A percentile compares a stretch with the other conserved stretches of the same genome.
Evolutionary conservation across 2,329 filamentous ascomycete genomes (phyloP).

Genomic region (Lecanosticta acicola): DNA sequence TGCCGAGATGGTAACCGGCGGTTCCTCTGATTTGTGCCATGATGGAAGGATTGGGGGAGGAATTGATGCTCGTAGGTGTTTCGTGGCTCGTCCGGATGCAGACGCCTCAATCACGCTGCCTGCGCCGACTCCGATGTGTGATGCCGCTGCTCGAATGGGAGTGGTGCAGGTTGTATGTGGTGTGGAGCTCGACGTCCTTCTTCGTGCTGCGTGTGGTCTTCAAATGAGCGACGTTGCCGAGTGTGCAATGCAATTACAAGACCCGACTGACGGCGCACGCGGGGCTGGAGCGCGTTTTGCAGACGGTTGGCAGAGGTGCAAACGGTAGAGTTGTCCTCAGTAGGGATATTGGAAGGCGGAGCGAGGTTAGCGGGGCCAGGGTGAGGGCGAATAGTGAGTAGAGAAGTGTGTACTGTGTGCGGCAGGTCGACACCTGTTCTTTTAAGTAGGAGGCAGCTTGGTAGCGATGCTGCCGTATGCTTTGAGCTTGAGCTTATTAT

Average conservation of each 20-base stretch:
- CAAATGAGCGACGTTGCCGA: constrained; percentile 4
- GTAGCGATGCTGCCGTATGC: too few species aligned
- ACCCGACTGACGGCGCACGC: background rate
- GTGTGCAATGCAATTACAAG: background rate
- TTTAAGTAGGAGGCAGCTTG: too few species aligned
- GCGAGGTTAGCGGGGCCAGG: background rate
- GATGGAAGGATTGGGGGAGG: constrained; percentile 19
- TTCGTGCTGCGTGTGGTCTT: constrained; percentile 1
- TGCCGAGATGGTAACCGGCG: constrained; percentile 76
- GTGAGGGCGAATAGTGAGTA: background rate
- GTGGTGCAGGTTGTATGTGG: background rate
- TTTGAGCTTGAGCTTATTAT: too few species aligned
- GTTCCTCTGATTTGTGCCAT: constrained; percentile 59
- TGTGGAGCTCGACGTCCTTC: constrained; percentile 1
- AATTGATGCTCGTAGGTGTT: background rate
- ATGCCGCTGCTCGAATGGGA: background rate
- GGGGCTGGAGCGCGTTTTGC: background rate
- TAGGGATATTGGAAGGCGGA: background rate
- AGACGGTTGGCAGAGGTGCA: too few species aligned
- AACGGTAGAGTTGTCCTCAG: background rate
- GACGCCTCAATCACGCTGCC: background rate
- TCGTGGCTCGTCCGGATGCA: too few species aligned
- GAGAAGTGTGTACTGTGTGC: too few species aligned
- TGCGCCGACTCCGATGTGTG: too few species aligned
- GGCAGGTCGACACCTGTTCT: too few species aligned